A percentile compares a stretch with the other conserved stretches of the same genome.
Conservation (phyloP, 441 rosid species). For the Lepidium campestre region DNA sequence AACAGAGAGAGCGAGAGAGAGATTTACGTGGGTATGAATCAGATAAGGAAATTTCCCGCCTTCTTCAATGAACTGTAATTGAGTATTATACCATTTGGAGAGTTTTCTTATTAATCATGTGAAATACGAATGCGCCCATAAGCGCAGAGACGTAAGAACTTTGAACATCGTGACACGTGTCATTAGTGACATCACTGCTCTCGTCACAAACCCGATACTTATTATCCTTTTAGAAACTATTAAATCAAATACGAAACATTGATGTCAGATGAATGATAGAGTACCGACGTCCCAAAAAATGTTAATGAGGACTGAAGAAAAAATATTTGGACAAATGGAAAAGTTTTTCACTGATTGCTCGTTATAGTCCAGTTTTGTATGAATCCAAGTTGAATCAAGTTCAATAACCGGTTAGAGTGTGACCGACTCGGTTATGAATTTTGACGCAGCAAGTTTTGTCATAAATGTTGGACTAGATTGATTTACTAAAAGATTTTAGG, state of each 20-base stretch:
- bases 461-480: background rate
- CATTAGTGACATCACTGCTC: background rate
- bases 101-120: background rate
- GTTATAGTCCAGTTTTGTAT: background rate
- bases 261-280: background rate
- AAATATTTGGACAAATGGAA: background rate
- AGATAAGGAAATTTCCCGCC: conserved; percentile 3
- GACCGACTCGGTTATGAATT: background rate
- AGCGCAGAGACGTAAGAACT: conserved; percentile 6
- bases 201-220: background rate
- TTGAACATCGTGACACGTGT: conserved; percentile 10
- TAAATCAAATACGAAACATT: background rate
- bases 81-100: background rate
- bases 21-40: background rate
- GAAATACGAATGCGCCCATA: background rate
- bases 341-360: background rate
- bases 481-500: background rate
- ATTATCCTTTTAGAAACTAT: background rate
- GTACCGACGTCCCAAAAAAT: background rate
- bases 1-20: background rate
- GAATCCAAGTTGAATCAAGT: background rate
- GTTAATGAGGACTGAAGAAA: background rate
- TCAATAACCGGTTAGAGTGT: background rate
- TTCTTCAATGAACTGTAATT: background rate
- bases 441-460: background rate